Evolutionary conservation across 495 filamentous ascomycete genomes (phyloP), one percentile per base, ranked within the genome.

Genomic region (Penicillium soppii): DNA sequence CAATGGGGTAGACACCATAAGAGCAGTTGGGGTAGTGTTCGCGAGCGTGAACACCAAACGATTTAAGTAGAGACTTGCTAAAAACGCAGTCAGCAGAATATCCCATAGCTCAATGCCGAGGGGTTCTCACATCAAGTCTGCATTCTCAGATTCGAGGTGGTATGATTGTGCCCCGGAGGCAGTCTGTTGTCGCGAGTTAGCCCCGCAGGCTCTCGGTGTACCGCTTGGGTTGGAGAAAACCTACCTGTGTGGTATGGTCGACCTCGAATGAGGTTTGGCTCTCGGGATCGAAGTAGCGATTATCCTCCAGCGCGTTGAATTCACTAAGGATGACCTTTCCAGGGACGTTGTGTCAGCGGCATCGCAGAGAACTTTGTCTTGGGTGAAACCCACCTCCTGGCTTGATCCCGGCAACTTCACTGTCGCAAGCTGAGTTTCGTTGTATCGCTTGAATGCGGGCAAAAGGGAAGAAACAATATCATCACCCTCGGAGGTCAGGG

Each of bases 371-470:
- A 32, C 13, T n/a, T n/a, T n/a, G n/a, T 21, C 10, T 2, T 7
- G 25, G 17, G 26, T n/a, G 20, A 35, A 36, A 61, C 76, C 42
- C 49, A 90, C 88, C 71, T 79, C 75, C 67, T 94, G 82, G 66
- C 84, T 91, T 47, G 87, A 80, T 9, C 90, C 90, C 5, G 94
- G 94, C 12, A 97, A 82, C 75, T 95, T 96, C 44, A 88, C 84
- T 7, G 89, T 89, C 23, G 83, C 70, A 66, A 97, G 86, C 68
- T 99, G 95, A 69, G 90, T 86, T 68, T 97, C 92, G 62, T 96
- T 97, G 81, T 99, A 97, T 68, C 86, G 88, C 71, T 92, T 80
- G 71, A 97, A 94, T 0, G 94, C 91, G 3, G 91, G 89, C 4
- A 72, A 77, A 9, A 96, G 85, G 32, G 87, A 83, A 45, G 79